Conservation (phyloP, 2,329 filamentous ascomycete species). For the Lachnellula hyalina region DNA sequence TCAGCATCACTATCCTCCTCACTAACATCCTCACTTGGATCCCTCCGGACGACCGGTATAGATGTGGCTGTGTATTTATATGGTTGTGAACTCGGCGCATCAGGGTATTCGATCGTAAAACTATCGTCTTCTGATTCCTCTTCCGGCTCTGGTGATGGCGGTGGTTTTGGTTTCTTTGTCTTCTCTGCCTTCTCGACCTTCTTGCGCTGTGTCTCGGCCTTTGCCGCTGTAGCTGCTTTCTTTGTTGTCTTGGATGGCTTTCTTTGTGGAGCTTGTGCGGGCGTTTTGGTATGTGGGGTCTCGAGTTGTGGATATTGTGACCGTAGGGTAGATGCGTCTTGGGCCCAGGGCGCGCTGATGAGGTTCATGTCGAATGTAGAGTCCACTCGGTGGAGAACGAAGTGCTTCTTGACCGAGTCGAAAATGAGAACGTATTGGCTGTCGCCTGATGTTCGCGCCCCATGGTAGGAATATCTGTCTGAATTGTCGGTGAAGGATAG, state of each 20-base stretch:
- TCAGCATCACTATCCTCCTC: conserved; percentile 45
- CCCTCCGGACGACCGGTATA: conserved; percentile 23
- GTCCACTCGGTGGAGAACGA: conserved; percentile 76
- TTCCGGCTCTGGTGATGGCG: conserved; percentile 29
- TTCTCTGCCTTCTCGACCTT: conserved; percentile 28
- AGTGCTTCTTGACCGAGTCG: conserved; percentile 66
- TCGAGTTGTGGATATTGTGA: conserved; percentile 62
- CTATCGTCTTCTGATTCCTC: conserved; percentile 48
- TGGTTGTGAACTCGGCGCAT: conserved; percentile 36
- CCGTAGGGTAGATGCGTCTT: conserved; percentile 57
- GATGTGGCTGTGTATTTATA: conserved; percentile 18
- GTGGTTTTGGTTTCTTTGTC: conserved; percentile 31
- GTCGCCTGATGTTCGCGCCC: conserved; percentile 50
- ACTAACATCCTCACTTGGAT: conserved; percentile 33
- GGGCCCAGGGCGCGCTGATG: conserved; percentile 60
- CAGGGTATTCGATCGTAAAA: conserved; percentile 56
- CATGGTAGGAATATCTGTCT: conserved; percentile 55
- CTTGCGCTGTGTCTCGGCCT: conserved; percentile 29
- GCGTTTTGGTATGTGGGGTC: conserved; percentile 10
- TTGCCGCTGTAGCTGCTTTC: conserved; percentile 21
- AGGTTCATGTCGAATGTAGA: conserved; percentile 88
- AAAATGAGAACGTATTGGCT: conserved; percentile 67
- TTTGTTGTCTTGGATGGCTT: conserved; percentile 26
- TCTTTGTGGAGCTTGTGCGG: conserved; percentile 16
- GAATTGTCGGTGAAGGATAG: conserved; percentile 49